Conservation (phyloP, 164 flowering plant species). For the Macadamia tetraphylla region DNA sequence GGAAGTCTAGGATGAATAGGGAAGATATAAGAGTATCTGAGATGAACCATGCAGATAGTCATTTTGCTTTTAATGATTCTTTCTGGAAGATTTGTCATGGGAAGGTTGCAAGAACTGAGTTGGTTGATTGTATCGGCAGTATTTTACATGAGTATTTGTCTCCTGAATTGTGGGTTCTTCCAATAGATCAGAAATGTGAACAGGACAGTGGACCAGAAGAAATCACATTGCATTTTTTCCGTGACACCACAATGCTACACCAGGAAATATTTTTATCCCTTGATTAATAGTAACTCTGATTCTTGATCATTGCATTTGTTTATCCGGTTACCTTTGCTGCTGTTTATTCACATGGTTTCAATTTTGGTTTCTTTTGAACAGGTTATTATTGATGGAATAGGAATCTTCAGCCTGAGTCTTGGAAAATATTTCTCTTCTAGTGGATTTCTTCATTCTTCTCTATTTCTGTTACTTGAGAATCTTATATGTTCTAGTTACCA, state of each 20-base stretch:
- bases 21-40: slow-evolving; percentile 17
- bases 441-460: slow-evolving; percentile 89
- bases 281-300: not conserved
- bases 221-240: slow-evolving; percentile 47
- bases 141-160: slow-evolving; percentile 84
- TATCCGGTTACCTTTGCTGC: not conserved
- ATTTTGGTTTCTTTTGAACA: slow-evolving; percentile 34
- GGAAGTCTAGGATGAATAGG: slow-evolving; percentile 20
- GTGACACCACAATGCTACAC: slow-evolving; percentile 65
- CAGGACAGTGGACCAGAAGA: slow-evolving; percentile 37
- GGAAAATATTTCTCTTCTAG: slow-evolving; percentile 62
- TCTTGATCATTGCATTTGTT: not conserved
- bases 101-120: slow-evolving; percentile 30
- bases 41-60: slow-evolving; percentile 13
- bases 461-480: slow-evolving; percentile 78
- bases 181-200: slow-evolving; percentile 38
- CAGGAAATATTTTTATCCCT: slow-evolving; percentile 48
- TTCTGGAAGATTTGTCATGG: slow-evolving; percentile 40
- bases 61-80: slow-evolving; percentile 13
- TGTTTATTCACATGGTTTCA: slow-evolving; percentile 1
- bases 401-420: slow-evolving; percentile 66
- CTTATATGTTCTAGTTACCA: slow-evolving; percentile 69
- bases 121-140: slow-evolving; percentile 69
- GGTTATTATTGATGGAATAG: slow-evolving; percentile 91
- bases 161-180: slow-evolving; percentile 86